These are phyloP conservation scores for Suillus luteus DNA, from an alignment of 768 basidiomycete species.

Conservation along the genomic window DNA sequence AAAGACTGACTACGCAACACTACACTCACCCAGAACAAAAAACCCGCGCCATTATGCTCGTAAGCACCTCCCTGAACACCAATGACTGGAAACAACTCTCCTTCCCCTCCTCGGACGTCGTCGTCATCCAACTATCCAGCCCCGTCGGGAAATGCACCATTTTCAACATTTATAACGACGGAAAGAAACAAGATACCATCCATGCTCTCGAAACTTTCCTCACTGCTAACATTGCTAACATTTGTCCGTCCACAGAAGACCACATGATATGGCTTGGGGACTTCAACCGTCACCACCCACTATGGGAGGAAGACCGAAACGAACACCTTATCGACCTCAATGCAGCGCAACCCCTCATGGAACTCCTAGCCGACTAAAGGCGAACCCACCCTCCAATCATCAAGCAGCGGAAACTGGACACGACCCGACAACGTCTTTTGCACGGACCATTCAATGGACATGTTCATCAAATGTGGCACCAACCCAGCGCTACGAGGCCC, in stretches of 20 bases:
- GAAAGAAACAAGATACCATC: neutral
- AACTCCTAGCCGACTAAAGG: neutral
- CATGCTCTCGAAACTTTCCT: neutral
- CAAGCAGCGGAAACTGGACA: no score
- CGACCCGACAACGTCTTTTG: no score
- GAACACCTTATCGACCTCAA: neutral
- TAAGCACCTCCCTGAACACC: neutral
- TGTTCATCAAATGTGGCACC: no score
- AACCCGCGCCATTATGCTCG: fast-evolving
- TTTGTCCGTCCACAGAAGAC: fast-evolving
- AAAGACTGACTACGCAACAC: neutral
- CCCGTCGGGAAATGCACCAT: no score
- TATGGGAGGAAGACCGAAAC: neutral
- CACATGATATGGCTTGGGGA: neutral
- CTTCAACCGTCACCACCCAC: neutral
- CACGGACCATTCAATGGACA: no score
- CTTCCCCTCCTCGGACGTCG: neutral
- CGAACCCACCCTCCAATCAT: neutral
- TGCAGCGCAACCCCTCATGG: neutral
- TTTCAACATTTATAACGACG: no score
- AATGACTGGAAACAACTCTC: neutral
- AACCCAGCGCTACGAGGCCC: no score
- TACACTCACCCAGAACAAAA: neutral
- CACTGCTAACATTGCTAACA: neutral
- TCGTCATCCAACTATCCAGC: neutral